A percentile compares a stretch with the other conserved stretches of the same genome.
These are phyloP conservation scores for Gloeostereum incarnatum DNA, from an alignment of 768 basidiomycete genomes.

Conservation along the genomic window DNA sequence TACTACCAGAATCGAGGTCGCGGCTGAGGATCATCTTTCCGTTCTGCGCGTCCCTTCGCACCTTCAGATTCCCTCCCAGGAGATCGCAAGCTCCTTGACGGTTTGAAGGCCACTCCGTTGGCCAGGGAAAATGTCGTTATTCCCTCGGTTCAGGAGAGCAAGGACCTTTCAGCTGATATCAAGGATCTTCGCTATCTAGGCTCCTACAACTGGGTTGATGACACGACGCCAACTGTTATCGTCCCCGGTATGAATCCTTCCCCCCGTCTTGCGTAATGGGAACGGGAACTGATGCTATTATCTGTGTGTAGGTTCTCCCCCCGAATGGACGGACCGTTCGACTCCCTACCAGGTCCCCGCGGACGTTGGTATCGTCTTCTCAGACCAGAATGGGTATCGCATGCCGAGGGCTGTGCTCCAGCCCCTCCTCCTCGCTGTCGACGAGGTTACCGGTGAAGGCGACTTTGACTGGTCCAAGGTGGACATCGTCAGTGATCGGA, in stretches of 20 bases:
- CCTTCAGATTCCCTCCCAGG: neutral
- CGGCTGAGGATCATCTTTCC: neutral
- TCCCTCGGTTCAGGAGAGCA: neutral
- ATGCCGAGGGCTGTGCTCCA: constrained; percentile 24
- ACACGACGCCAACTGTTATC: constrained; percentile 35
- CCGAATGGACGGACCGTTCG: constrained; percentile 30
- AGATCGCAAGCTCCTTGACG: neutral
- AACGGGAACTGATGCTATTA: neutral
- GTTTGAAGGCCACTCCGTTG: neutral
- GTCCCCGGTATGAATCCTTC: constrained; percentile 31
- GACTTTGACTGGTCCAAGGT: constrained; percentile 26
- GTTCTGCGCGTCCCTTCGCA: neutral
- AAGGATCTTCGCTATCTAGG: constrained; percentile 31
- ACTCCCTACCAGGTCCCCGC: constrained; percentile 25
- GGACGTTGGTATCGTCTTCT: constrained; percentile 24
- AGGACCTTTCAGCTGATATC: constrained; percentile 24
- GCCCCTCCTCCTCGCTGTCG: constrained; percentile 38
- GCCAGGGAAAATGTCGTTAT: neutral
- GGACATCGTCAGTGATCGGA: constrained; percentile 44
- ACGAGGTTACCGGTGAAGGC: constrained; percentile 7
- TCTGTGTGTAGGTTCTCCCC: constrained; percentile 32
- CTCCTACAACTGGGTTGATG: constrained; percentile 47
- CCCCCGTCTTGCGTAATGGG: neutral
- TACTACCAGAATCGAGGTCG: neutral
- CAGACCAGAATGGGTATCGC: constrained; percentile 34